Evolutionary conservation across 805 yeast species (phyloP), one percentile per base, ranked within the genome.

Genomic region (Diddensiella caesifluorescens): DNA sequence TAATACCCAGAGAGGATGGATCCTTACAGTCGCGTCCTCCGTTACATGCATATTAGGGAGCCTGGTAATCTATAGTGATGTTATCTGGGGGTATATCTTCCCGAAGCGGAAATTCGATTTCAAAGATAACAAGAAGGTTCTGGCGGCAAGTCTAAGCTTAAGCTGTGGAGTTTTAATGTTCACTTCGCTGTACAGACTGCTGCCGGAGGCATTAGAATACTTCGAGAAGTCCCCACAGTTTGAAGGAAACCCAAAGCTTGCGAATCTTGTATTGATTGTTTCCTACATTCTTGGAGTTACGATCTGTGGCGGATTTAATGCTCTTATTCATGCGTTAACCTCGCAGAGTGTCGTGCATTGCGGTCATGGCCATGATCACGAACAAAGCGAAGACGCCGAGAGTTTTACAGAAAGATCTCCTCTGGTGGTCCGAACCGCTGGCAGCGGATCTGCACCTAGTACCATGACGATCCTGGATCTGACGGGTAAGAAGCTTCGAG

Each of bases 281-380:
- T 67, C 74, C 6, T 72, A 73, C 49, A 67, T 76, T 3, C 53
- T 64, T 1, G 97, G 98, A 2, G 73, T 83, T 2, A 34, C 65
- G 1, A 48, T 76, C 1, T 85, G 95, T 55, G 59, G 77, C 1
- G 46, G 62, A 1, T 63, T 90, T 42, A 89, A 88, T 59, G 58
- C 67, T 21, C 27, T 81, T 1, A 76, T 92, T 4, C 96, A 89
- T 60, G 60, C 76, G 26, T 61, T 79, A 39, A 85, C 97, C 0
- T 77, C 90, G 38, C 85, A 85, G 57, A 79, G 89, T 23, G 74
- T 89, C 25, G 83, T 89, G 0, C 96, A 88, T 57, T 88, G 96
- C 62, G 82, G 77, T 12, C 95, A 88, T 54, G 77, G 68, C 9
- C 71, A 63, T 9, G 61, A 45, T 6, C 52, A 46, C 41, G 38